These are phyloP conservation scores for Pseudogymnoascus sp. DNA, from an alignment of 2,329 filamentous ascomycete genomes.

Conservation along the genomic window DNA sequence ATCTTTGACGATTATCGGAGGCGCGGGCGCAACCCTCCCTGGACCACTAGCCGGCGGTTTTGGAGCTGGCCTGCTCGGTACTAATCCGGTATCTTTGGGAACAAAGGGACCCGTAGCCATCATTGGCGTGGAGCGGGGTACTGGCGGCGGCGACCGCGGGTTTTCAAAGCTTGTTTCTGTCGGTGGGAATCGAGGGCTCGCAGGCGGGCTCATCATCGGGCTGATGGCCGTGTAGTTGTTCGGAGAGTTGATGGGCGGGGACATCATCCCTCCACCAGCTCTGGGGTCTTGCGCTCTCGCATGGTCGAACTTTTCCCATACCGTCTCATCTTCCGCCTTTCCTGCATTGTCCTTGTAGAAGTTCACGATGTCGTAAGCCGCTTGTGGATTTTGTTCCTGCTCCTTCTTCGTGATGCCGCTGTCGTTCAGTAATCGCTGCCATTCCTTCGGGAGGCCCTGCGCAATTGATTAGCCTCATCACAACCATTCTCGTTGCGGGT, in stretches of 20 bases:
- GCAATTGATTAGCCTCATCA: conserved; percentile 8
- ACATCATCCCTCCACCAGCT: conserved; percentile 18
- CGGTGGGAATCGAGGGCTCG: conserved; percentile 79
- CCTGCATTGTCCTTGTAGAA: conserved; percentile 96
- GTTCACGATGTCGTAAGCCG: conserved; percentile 88
- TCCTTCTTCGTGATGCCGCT: conserved; percentile 95
- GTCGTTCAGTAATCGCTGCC: conserved; percentile 91
- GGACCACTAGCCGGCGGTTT: conserved; percentile 66
- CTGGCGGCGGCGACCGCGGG: conserved; percentile 82
- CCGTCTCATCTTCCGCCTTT: conserved; percentile 64
- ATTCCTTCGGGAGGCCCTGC: conserved; percentile 91
- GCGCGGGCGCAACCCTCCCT: conserved; percentile 48
- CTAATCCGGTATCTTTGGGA: conserved; percentile 49
- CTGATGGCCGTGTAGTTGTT: conserved; percentile 51
- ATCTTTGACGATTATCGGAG: conserved; percentile 52
- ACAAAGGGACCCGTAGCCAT: conserved; percentile 26
- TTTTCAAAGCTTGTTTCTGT: conserved; percentile 97
- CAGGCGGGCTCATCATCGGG: conserved; percentile 66
- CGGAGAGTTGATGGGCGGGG: conserved; percentile 40
- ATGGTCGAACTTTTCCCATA: conserved; percentile 94
- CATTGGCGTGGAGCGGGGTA: conserved; percentile 48
- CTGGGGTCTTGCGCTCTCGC: conserved; percentile 55
- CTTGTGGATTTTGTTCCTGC: conserved; percentile 89
- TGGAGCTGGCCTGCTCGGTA: conserved; percentile 79
- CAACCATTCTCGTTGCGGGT: not conserved